Percentiles rank a stretch among this genome's conserved stretches.
These are phyloP conservation scores for Lepidium didymum DNA, from an alignment of 345 rosid genomes.

Conservation along the genomic window DNA sequence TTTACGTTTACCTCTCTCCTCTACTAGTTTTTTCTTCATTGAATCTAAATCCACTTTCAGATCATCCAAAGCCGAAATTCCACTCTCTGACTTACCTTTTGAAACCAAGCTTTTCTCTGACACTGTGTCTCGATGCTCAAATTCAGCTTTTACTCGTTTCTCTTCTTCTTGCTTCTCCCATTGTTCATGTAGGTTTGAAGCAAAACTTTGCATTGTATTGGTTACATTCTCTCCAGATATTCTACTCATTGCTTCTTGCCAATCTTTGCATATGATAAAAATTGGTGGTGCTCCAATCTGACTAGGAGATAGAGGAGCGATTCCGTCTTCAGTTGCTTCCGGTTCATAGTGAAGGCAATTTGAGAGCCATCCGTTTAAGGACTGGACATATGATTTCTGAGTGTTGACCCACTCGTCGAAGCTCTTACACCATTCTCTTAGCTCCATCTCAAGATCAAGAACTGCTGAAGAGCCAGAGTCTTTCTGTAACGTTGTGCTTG, in stretches of 20 bases:
- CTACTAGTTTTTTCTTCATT: slow-evolving; percentile 66
- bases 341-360: slow-evolving; percentile 59
- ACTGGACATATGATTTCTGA: slow-evolving; percentile 65
- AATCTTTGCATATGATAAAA: slow-evolving; percentile 81
- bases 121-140: too few species aligned
- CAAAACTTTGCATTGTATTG: slow-evolving; percentile 58
- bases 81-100: slow-evolving; percentile 61
- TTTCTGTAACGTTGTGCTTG: slow-evolving; percentile 52
- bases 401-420: slow-evolving; percentile 65
- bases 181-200: slow-evolving; percentile 53
- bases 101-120: too few species aligned
- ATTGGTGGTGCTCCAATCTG: slow-evolving; percentile 76
- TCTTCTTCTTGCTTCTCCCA: slow-evolving; percentile 94
- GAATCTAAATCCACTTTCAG: slow-evolving; percentile 85
- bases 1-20: slow-evolving; percentile 69
- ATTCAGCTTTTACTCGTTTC: slow-evolving; percentile 79
- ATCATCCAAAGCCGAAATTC: slow-evolving; percentile 71
- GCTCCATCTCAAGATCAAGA: slow-evolving; percentile 71
- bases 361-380: slow-evolving; percentile 77
- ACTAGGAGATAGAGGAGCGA: slow-evolving; percentile 82
- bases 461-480: slow-evolving; percentile 78
- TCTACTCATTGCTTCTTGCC: slow-evolving; percentile 69
- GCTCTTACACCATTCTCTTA: slow-evolving; percentile 65
- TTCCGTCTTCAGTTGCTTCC: slow-evolving; percentile 75
- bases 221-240: slow-evolving; percentile 64